These are phyloP conservation scores for Lentinula detonsa DNA, from an alignment of 768 basidiomycete genomes.

Conservation along the genomic window DNA sequence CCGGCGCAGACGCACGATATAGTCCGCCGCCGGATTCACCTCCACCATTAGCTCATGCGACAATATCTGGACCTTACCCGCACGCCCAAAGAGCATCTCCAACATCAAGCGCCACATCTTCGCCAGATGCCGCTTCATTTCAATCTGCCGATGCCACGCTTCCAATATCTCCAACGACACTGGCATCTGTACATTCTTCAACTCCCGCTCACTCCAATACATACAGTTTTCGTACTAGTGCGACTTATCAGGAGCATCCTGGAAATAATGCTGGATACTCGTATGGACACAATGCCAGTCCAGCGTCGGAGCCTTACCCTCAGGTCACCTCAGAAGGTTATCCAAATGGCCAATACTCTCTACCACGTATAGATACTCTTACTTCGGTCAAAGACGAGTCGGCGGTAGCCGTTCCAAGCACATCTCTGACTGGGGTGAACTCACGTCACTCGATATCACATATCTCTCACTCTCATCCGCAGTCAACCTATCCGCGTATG, in stretches of 20 bases:
- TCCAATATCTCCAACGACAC: slow-evolving; percentile 19
- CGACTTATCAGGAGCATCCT: slow-evolving; percentile 39
- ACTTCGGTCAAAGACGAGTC: slow-evolving; percentile 6
- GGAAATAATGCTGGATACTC: slow-evolving; percentile 25
- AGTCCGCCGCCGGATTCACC: slow-evolving; percentile 49
- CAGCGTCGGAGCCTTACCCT: slow-evolving; percentile 16
- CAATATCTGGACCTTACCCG: slow-evolving; percentile 30
- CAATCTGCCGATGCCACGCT: slow-evolving; percentile 10
- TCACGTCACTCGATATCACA: slow-evolving; percentile 60
- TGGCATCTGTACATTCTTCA: slow-evolving; percentile 9
- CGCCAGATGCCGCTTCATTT: slow-evolving; percentile 30
- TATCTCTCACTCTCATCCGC: slow-evolving; percentile 52
- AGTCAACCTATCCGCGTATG: slow-evolving; percentile 29
- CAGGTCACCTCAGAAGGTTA: slow-evolving; percentile 14
- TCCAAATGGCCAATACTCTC: slow-evolving; percentile 16
- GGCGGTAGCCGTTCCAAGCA: slow-evolving; percentile 18
- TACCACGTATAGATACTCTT: slow-evolving; percentile 17
- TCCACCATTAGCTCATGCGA: slow-evolving; percentile 47
- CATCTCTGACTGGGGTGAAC: slow-evolving; percentile 27
- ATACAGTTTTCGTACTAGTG: slow-evolving; percentile 33
- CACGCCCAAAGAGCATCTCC: slow-evolving; percentile 26
- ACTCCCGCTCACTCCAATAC: background rate
- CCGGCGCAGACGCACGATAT: slow-evolving; percentile 22
- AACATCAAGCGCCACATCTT: slow-evolving; percentile 37
- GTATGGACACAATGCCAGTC: slow-evolving; percentile 31